Base-by-base conservation (phyloP, 169 alveolate species). In the Plasmodium sp. region DNA sequence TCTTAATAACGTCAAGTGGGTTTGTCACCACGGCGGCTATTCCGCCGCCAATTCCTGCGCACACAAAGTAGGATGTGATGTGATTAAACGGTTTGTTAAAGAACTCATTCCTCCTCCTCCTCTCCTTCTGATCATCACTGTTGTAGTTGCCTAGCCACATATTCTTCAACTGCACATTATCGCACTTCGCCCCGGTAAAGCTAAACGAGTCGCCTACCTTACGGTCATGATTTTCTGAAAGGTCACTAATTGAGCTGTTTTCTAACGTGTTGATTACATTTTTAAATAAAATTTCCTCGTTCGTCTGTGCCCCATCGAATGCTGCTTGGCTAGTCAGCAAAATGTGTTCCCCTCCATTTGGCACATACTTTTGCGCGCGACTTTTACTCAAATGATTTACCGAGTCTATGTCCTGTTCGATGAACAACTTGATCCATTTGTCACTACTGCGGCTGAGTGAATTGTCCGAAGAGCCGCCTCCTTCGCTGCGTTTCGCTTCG, bases 1-100 rank as follows among this genome's bases (percentile, higher is more conserved):
- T 99, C 94, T 99, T 99, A 67, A 99, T 95, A 27, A 99, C 99
- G 94, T 99, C 99, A 18, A 99, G 95, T 3, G 99, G 99, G 74
- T 97, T 99, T 1, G 99, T 98, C 33, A 98, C 90, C 22, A 97
- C 96, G 14, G 99, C 99, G 48, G 99, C 99, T 33, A 98, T 84
- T 77, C 99, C 99, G 9, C 99, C 99, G 77, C 99, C 99, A 51
- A 98, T 72, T 54, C 99, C 99, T 34, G 99, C 99, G 73, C 97
- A 96, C 1, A 96, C 72, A 90, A 97, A 97, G 81, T 96, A 96
- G 81, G 96, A 96, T 36, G 96, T 84, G 48, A 94, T 81, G 77
- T 82, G 94, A 91, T 91, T 91, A 81, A 82, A 81, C n/a, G 72
- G 75, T 67, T 81, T 91, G 41, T 72, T 91, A 48, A 91, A 81